Evolutionary conservation across 31 red algal genomes (phyloP).

Genomic region (Odonthalia washingtoniensis): DNA sequence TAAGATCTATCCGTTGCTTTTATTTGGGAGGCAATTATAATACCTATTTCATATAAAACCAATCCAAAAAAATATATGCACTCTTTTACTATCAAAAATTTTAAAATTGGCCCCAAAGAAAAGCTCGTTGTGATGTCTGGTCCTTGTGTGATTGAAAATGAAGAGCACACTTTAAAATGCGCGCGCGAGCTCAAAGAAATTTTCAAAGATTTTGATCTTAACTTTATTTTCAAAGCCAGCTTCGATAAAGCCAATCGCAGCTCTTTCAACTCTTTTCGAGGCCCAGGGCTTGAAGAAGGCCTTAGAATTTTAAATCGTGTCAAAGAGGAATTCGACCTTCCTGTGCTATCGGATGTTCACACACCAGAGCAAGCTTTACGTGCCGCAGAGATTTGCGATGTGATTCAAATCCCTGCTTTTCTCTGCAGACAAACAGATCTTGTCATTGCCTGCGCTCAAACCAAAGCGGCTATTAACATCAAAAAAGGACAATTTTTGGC

Average conservation of each 20-base stretch:
- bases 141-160: slow-evolving; percentile 8
- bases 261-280: slow-evolving; percentile 2
- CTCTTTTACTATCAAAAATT: no score
- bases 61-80: no score
- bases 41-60: no score
- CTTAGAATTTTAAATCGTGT: not conserved
- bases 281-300: slow-evolving; percentile 17
- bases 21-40: no score
- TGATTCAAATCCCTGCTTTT: slow-evolving; percentile 16
- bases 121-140: slow-evolving; percentile 1
- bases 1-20: no score
- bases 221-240: slow-evolving; percentile 23
- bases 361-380: not conserved
- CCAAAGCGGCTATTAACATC: slow-evolving; percentile 8
- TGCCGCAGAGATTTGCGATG: slow-evolving; percentile 14
- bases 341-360: slow-evolving; percentile 11
- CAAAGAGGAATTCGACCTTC: slow-evolving; percentile 16
- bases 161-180: not conserved
- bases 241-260: not conserved
- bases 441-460: slow-evolving; percentile 1
- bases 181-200: not conserved
- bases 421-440: slow-evolving; percentile 15
- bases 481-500: slow-evolving; percentile 20
- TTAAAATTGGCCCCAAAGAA: no score
- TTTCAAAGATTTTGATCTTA: not conserved